These are phyloP conservation scores for Grammothele lineata DNA, from an alignment of 768 basidiomycete species.

Conservation along the genomic window DNA sequence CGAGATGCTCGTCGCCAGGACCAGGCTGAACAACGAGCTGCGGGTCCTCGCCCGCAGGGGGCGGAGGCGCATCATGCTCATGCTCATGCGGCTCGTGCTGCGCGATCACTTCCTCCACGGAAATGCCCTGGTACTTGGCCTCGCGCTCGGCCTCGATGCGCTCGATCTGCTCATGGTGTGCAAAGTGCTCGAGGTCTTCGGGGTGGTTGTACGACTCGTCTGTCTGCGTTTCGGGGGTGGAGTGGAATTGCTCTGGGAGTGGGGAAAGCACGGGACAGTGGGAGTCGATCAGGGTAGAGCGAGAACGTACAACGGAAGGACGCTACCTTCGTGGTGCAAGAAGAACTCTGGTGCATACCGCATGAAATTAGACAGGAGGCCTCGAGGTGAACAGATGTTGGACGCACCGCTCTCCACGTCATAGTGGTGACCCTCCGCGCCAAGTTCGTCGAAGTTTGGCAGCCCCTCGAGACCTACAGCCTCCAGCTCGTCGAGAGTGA, in stretches of 20 bases:
- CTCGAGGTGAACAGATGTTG: neutral
- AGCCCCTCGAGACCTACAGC: constrained; percentile 69
- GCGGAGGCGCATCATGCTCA: constrained; percentile 2
- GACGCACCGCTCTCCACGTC: constrained; percentile 82
- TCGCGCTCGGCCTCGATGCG: constrained; percentile 78
- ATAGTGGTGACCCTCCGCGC: constrained; percentile 92
- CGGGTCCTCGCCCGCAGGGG: constrained; percentile 7
- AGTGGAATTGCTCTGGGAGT: constrained; percentile 78
- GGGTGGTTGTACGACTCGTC: constrained; percentile 93
- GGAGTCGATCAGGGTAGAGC: neutral
- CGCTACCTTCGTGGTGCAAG: constrained; percentile 90
- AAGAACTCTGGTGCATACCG: constrained; percentile 67
- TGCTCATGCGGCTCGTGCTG: constrained; percentile 42
- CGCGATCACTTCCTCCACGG: constrained; percentile 63
- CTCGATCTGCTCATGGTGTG: constrained; percentile 85
- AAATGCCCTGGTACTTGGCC: constrained; percentile 78
- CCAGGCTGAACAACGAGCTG: constrained; percentile 3
- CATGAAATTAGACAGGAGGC: neutral
- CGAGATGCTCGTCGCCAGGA: constrained; percentile 5
- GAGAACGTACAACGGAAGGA: neutral
- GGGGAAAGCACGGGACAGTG: neutral
- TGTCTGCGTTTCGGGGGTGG: constrained; percentile 95
- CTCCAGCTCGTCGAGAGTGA: constrained; percentile 68
- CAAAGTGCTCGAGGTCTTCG: constrained; percentile 91
- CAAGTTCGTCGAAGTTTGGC: constrained; percentile 79